Evolutionary conservation across 495 filamentous ascomycete species (phyloP).

Genomic region (Trichocladium antarcticum): DNA sequence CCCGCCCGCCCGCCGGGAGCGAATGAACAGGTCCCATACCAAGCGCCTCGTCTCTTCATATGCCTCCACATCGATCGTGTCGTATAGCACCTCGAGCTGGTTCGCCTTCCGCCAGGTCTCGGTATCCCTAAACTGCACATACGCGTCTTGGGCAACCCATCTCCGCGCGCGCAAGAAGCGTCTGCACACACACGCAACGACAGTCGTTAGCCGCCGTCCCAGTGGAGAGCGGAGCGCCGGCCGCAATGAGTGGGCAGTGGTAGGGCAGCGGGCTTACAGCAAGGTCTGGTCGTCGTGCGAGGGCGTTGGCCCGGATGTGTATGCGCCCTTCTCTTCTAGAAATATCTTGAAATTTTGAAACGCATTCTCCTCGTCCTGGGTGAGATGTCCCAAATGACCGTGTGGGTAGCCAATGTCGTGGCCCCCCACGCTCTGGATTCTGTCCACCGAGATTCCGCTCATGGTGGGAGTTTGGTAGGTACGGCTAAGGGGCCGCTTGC

Average conservation of each 20-base stretch:
- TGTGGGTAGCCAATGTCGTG: slow-evolving; percentile 44
- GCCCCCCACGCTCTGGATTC: slow-evolving; percentile 17
- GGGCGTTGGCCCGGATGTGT: slow-evolving; percentile 43
- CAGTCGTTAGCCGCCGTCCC: neutral
- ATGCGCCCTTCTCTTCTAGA: slow-evolving; percentile 53
- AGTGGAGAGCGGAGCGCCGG: too few species aligned
- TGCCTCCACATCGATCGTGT: slow-evolving; percentile 67
- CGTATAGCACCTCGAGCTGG: slow-evolving; percentile 59
- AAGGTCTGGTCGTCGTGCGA: slow-evolving; percentile 75
- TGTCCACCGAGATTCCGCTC: slow-evolving; percentile 10
- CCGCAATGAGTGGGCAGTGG: too few species aligned
- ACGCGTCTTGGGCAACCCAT: slow-evolving; percentile 63
- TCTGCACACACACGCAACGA: slow-evolving; percentile 31
- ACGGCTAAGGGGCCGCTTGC: too few species aligned
- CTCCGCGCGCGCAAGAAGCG: slow-evolving; percentile 70
- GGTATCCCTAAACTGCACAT: slow-evolving; percentile 75
- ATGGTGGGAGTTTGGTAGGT: slow-evolving; percentile 3
- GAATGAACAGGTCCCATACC: slow-evolving; percentile 37
- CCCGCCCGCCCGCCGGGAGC: neutral
- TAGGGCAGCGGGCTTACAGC: too few species aligned
- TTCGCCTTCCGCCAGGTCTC: slow-evolving; percentile 80
- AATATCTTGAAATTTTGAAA: slow-evolving; percentile 57
- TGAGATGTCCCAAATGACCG: slow-evolving; percentile 67
- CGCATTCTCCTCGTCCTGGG: slow-evolving; percentile 51
- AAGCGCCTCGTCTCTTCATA: slow-evolving; percentile 68